Base-by-base conservation (phyloP, 306 rosid genomes). In the Aeschynomene evenia region DNA sequence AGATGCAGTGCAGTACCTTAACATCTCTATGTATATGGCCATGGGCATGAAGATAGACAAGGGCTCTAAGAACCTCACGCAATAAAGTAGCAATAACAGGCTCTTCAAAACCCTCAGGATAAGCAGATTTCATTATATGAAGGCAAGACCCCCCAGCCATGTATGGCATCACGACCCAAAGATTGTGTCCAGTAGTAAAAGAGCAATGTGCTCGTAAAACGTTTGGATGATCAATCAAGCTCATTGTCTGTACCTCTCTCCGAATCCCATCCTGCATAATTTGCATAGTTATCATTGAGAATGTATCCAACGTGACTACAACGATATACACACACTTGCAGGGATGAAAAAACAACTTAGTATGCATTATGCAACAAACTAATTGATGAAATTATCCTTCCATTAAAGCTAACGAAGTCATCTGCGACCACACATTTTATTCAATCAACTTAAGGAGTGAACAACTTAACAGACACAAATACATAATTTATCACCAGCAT, bases 131-230 rank as follows among this genome's bases (percentile, higher is more conserved):
- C 94, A 93, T 93, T 82, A 93, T 93, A 76, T 90, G 97, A 73
- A 93, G 91, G 85, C 97, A 93, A 68, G 98, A 93, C 23, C 98
- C 98, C 51, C 94, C 98, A 40, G 96, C 86, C 98, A 93, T 93
- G 79, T 88, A 93, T 66, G 98, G 98, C 98, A 93, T 93, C 82
- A 93, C 98, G 69, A 93, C 96, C 97, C 98, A 93, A 75, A 93
- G 98, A 85, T 72, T 80, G 81, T 90, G 94, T 57, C 94, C 97
- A 75, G 85, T 9, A 43, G 98, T 86, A 81, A 93, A 93, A 57
- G 98, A 93, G 83, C 98, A 93, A 88, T 90, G 87, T 16, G 98
- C 98, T 63, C 70, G 85, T 74, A 93, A 77, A 58, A 88, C 53
- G 86, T 93, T 93, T 66, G 87, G 85, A 85, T 93, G 98, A 81